Conservation (phyloP, 2,329 filamentous ascomycete genomes). For the Epichloe bromicola region DNA sequence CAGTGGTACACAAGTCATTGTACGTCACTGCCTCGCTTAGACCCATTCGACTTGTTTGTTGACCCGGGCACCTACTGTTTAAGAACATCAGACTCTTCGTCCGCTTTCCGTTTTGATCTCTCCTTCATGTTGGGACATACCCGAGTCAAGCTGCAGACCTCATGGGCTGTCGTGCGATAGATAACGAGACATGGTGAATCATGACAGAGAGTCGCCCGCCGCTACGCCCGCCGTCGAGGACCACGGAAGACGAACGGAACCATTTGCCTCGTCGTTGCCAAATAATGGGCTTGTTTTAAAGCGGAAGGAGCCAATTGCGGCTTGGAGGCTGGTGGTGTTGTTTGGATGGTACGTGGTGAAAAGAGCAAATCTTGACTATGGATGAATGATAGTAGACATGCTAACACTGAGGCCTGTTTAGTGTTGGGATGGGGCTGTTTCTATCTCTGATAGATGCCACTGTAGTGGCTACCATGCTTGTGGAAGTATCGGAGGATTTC, state of each 20-base stretch:
- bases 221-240: neutral
- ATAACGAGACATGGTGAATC: neutral
- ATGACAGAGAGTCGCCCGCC: neutral
- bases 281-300: conserved; percentile 4
- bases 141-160: neutral
- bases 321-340: conserved; percentile 7
- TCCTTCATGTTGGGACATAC: neutral
- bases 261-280: neutral
- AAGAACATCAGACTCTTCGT: neutral
- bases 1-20: neutral
- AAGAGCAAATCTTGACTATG: neutral
- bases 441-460: conserved; percentile 45
- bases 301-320: conserved; percentile 9
- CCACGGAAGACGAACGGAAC: neutral
- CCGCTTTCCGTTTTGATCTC: neutral
- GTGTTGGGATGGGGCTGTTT: conserved; percentile 39
- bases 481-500: conserved; percentile 41
- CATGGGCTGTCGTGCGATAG: neutral
- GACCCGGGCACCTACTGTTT: neutral
- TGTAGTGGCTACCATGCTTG: conserved; percentile 45
- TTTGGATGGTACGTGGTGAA: conserved; percentile 6
- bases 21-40: neutral
- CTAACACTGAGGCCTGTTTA: conserved; percentile 11
- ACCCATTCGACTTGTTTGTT: neutral
- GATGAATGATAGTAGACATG: neutral